Evolutionary conservation across 345 rosid genomes (phyloP).

Genomic region (Tarenaya hassleriana): DNA sequence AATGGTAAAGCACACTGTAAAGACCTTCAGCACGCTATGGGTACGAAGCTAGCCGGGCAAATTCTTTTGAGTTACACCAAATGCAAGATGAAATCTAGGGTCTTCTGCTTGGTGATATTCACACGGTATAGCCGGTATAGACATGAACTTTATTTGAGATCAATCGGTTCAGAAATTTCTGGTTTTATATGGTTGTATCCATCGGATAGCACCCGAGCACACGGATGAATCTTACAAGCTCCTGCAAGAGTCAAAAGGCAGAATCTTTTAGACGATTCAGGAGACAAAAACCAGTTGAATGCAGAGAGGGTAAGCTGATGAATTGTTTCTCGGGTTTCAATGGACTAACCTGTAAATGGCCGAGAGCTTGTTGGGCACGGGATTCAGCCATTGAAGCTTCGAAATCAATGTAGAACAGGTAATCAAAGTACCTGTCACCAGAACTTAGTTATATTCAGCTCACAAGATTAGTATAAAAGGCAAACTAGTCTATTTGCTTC

Average conservation of each 20-base stretch:
- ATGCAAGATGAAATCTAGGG: conserved; percentile 5
- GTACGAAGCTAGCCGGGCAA: too few species aligned
- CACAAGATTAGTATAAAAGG: too few species aligned
- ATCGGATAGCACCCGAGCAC: conserved; percentile 75
- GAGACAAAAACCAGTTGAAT: background rate
- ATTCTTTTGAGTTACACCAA: conserved; percentile 18
- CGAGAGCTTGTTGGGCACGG: conserved; percentile 72
- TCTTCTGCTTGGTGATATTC: conserved; percentile 28
- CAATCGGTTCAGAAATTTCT: background rate
- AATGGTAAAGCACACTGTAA: conserved; percentile 20
- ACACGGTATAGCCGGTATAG: conserved; percentile 17
- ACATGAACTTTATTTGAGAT: too few species aligned
- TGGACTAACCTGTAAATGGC: conserved; percentile 61
- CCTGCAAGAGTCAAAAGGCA: conserved; percentile 38
- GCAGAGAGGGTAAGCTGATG: too few species aligned
- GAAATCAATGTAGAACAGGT: conserved; percentile 80
- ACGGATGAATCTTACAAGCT: conserved; percentile 64
- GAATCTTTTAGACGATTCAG: conserved; percentile 4
- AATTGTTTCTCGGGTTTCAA: background rate
- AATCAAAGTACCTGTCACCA: conserved; percentile 75
- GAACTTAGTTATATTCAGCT: too few species aligned
- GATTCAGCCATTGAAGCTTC: conserved; percentile 95
- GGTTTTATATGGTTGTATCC: conserved; percentile 28
- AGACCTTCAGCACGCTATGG: too few species aligned
- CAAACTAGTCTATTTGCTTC: background rate